Percentiles rank a stretch among this genome's conserved stretches.
phyloP scores from a whole-genome alignment of 2,329 filamentous ascomycete genomes.

The Ramularia endophylla region DNA sequence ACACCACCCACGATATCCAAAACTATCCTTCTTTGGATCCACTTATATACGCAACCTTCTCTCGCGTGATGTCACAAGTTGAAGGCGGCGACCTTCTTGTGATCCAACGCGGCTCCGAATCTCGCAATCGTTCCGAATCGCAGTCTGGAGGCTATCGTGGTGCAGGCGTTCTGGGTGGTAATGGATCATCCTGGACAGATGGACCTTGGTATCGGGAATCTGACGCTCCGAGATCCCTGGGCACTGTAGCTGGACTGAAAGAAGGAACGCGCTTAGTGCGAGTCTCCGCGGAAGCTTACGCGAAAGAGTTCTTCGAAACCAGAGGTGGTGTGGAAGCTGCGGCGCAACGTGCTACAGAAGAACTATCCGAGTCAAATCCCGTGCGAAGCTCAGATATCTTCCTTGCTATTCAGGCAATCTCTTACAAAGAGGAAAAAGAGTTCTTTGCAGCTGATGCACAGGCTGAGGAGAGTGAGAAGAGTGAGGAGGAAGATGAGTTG shows the following conservation, averaged over 20 bases:
- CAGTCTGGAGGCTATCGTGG: constrained; percentile 52
- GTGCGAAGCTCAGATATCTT: constrained; percentile 93
- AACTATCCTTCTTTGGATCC: constrained; percentile 94
- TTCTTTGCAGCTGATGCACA: constrained; percentile 57
- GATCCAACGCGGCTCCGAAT: constrained; percentile 87
- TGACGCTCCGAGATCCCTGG: constrained; percentile 62
- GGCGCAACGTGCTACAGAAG: constrained; percentile 70
- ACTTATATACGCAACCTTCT: constrained; percentile 85
- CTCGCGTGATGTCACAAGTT: constrained; percentile 96
- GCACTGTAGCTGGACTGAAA: constrained; percentile 69
- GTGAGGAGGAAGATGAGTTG: constrained; percentile 53
- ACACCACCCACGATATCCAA: constrained; percentile 92
- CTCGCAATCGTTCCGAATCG: constrained; percentile 55
- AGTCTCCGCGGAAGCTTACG: constrained; percentile 82
- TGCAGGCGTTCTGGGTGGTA: constrained; percentile 27
- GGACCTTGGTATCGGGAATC: constrained; percentile 90
- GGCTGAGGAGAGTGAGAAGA: constrained; percentile 6
- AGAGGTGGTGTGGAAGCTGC: constrained; percentile 76
- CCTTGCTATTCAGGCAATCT: constrained; percentile 85
- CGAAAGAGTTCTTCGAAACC: constrained; percentile 73
- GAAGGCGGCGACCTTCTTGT: constrained; percentile 94
- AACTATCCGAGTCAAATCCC: constrained; percentile 76
- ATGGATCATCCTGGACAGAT: constrained; percentile 72
- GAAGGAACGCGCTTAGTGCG: constrained; percentile 90
- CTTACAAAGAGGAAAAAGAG: constrained; percentile 55